Evolutionary conservation across 257 asterid species (phyloP).

Genomic region (Petunia axillaris): DNA sequence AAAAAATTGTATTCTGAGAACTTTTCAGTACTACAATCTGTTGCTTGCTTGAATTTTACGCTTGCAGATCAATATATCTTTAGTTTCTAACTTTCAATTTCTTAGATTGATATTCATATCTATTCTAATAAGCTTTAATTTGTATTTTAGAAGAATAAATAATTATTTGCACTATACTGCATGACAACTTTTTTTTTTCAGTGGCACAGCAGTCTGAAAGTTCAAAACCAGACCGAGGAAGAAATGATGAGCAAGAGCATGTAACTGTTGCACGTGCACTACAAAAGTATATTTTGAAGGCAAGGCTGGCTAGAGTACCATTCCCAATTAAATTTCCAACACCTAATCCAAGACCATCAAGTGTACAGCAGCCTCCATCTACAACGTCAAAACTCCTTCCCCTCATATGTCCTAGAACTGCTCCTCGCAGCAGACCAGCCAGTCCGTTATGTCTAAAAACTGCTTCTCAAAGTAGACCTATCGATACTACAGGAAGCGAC

Average conservation of each 20-base stretch:
- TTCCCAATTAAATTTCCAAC: conserved; percentile 83
- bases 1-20: too few relatives aligned
- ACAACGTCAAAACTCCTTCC: conserved; percentile 94
- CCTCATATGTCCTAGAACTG: conserved; percentile 72
- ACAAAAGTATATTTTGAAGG: conserved; percentile 69
- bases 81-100: neutral
- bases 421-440: conserved; percentile 55
- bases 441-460: conserved; percentile 46
- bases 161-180: conserved; percentile 3
- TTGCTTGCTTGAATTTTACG: neutral
- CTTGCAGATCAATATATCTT: neutral
- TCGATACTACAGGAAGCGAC: conserved; percentile 26
- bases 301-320: conserved; percentile 60
- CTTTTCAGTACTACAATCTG: neutral
- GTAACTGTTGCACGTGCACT: conserved; percentile 90
- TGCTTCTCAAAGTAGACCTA: conserved; percentile 42
- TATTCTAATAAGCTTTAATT: neutral
- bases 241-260: conserved; percentile 91
- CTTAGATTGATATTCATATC: conserved; percentile 5
- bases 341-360: conserved; percentile 56
- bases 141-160: neutral
- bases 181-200: conserved; percentile 36
- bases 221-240: conserved; percentile 52
- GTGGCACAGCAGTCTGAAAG: conserved; percentile 80
- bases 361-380: conserved; percentile 55